A percentile compares a stretch with the other conserved stretches of the same genome.
These are phyloP conservation scores for Friedmanniomyces simplex DNA, from an alignment of 495 filamentous ascomycete genomes.

Conservation along the genomic window DNA sequence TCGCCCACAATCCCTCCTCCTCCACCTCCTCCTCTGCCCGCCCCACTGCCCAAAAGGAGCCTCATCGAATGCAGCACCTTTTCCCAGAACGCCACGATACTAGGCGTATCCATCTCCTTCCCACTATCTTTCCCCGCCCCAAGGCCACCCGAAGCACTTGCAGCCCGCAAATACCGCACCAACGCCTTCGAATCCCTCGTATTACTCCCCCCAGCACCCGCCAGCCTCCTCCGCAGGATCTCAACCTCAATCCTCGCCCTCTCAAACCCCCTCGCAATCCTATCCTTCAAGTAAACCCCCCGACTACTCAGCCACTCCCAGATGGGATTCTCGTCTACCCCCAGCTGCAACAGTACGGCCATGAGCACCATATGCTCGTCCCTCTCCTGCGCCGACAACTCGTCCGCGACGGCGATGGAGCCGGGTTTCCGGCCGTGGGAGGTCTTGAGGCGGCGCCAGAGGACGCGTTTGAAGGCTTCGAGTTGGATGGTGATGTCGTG, in stretches of 20 bases:
- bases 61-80: conserved; percentile 39
- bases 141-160: conserved; percentile 51
- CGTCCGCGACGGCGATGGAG: conserved; percentile 22
- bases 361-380: conserved; percentile 89
- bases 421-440: conserved; percentile 26
- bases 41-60: background rate
- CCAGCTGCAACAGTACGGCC: conserved; percentile 73
- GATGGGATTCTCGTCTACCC: conserved; percentile 90
- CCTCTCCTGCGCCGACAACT: conserved; percentile 46
- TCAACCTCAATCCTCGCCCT: conserved; percentile 84
- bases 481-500: conserved; percentile 77
- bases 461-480: conserved; percentile 72
- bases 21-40: no score
- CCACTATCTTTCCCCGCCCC: conserved; percentile 38
- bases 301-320: conserved; percentile 88
- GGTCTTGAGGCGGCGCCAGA: conserved; percentile 60
- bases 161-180: conserved; percentile 60
- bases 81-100: conserved; percentile 84
- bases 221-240: conserved; percentile 70
- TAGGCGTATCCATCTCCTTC: conserved; percentile 55
- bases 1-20: conserved; percentile 66
- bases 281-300: conserved; percentile 77
- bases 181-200: conserved; percentile 57
- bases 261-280: conserved; percentile 67
- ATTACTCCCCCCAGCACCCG: conserved; percentile 41